Conservation (phyloP, 2,329 filamentous ascomycete genomes). For the Biscogniauxia marginata region DNA sequence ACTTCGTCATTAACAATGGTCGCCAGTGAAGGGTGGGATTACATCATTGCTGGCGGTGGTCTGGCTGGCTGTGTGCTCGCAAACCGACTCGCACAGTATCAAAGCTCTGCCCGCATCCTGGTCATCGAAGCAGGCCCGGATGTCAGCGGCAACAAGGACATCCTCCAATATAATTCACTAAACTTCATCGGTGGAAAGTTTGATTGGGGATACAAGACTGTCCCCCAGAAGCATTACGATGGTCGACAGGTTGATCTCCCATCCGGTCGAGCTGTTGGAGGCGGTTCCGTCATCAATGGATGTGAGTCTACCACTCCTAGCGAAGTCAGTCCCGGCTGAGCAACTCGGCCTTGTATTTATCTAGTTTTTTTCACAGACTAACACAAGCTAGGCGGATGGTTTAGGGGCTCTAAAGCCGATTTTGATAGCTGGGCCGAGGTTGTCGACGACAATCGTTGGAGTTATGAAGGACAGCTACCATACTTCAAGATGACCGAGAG, state of each 20-base stretch:
- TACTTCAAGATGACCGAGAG: conserved; percentile 39
- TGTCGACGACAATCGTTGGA: conserved; percentile 37
- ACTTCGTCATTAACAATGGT: too few species aligned
- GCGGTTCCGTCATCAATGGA: conserved; percentile 23
- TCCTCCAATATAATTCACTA: conserved; percentile 18
- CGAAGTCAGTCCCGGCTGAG: background rate
- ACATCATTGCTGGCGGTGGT: conserved; percentile 21
- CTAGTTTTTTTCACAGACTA: background rate
- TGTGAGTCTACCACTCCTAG: conserved; percentile 13
- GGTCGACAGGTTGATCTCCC: conserved; percentile 17
- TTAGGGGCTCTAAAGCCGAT: conserved; percentile 40
- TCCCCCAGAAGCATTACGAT: conserved; percentile 14
- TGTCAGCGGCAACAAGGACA: conserved; percentile 17
- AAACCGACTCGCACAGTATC: conserved; percentile 16
- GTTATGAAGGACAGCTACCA: conserved; percentile 38
- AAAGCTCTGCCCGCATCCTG: conserved; percentile 14
- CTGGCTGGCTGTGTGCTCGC: conserved; percentile 19
- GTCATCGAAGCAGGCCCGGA: conserved; percentile 22
- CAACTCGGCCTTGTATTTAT: background rate
- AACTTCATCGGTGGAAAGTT: conserved; percentile 22
- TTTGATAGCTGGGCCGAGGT: conserved; percentile 42
- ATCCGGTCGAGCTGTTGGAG: conserved; percentile 18
- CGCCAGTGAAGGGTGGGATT: too few species aligned
- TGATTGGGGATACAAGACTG: conserved; percentile 22
- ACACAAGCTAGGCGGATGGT: conserved; percentile 31